Evolutionary conservation across 768 basidiomycete genomes (phyloP).

Genomic region (Cystofilobasidium ferigula): DNA sequence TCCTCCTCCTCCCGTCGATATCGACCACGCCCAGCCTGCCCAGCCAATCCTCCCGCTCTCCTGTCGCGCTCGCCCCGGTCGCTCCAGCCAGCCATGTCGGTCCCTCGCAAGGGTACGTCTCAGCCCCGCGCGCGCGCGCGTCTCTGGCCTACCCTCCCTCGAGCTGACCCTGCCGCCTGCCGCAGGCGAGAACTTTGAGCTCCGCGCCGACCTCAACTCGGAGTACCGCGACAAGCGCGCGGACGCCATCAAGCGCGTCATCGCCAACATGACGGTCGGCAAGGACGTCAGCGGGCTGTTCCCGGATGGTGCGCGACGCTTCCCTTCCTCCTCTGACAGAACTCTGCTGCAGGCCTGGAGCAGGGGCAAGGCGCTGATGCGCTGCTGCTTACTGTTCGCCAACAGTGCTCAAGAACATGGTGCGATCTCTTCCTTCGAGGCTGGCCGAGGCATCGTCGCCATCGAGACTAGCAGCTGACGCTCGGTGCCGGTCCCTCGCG

Average conservation of each 20-base stretch:
- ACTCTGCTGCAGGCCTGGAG: no score
- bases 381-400: no score
- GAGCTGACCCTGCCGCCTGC: not conserved
- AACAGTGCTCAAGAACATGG: not conserved
- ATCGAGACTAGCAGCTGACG: no score
- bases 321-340: no score
- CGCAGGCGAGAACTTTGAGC: conserved; percentile 85
- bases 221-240: conserved; percentile 90
- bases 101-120: not conserved
- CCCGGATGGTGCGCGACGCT: conserved; percentile 74
- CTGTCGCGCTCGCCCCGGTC: not conserved
- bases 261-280: conserved; percentile 97
- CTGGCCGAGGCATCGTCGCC: no score
- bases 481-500: not conserved
- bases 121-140: not conserved
- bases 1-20: no score
- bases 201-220: conserved; percentile 91
- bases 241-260: conserved; percentile 95
- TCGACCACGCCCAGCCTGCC: no score
- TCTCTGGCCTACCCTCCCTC: not conserved
- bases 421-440: not conserved
- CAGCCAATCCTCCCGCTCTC: not conserved
- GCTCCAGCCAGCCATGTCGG: not conserved
- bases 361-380: no score
- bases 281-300: conserved; percentile 96